phyloP scores from a whole-genome alignment of 345 rosid genomes.

The Euphorbia lathyris region DNA sequence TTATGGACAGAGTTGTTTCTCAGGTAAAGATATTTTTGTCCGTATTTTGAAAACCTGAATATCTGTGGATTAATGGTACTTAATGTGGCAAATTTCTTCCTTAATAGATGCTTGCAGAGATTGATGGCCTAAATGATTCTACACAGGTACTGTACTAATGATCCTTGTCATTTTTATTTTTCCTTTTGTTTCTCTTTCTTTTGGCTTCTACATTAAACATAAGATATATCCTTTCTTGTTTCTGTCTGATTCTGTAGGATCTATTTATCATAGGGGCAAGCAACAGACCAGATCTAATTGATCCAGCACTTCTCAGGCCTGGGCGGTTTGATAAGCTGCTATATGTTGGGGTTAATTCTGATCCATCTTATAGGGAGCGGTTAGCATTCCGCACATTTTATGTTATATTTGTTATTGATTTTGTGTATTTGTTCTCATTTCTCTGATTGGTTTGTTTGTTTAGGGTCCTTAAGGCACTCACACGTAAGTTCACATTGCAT shows the following conservation, averaged over 20 bases:
- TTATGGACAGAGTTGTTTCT: slow-evolving; percentile 98
- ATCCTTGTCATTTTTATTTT: neutral
- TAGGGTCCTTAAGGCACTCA: slow-evolving; percentile 95
- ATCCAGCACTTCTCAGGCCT: slow-evolving; percentile 93
- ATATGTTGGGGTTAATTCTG: slow-evolving; percentile 90
- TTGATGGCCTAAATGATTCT: slow-evolving; percentile 87
- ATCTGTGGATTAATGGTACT: neutral
- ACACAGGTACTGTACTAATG: slow-evolving; percentile 50
- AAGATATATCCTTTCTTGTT: neutral
- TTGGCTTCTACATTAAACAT: slow-evolving; percentile 14
- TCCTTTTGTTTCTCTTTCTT: neutral
- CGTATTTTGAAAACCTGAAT: neutral
- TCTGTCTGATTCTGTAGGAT: slow-evolving; percentile 42
- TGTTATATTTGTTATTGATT: neutral
- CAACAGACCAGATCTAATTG: slow-evolving; percentile 95
- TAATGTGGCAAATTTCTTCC: slow-evolving; percentile 15
- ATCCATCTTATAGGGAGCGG: slow-evolving; percentile 87
- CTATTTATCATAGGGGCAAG: slow-evolving; percentile 96
- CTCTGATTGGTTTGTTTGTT: slow-evolving; percentile 12
- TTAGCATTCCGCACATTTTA: slow-evolving; percentile 26
- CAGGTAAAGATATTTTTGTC: slow-evolving; percentile 47
- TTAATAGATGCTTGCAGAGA: slow-evolving; percentile 93
- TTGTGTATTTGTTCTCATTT: slow-evolving; percentile 2
- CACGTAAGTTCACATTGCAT: slow-evolving; percentile 80
- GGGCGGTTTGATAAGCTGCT: slow-evolving; percentile 95